A percentile compares a stretch with the other conserved stretches of the same genome.
These are phyloP conservation scores for Boletus pseudopeckii DNA, from an alignment of 768 basidiomycete species.

Conservation along the genomic window DNA sequence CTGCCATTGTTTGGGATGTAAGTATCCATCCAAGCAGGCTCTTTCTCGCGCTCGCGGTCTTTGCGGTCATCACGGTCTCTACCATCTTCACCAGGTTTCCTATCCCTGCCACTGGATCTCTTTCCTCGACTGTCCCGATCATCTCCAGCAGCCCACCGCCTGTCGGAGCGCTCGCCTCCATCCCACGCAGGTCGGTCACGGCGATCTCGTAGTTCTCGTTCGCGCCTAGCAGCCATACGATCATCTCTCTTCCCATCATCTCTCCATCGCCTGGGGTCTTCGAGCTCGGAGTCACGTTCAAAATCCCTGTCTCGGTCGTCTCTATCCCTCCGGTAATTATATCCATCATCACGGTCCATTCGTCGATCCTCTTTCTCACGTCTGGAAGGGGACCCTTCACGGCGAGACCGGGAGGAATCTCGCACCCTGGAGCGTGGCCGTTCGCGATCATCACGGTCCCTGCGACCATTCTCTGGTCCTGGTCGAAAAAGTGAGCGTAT, in stretches of 20 bases:
- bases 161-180: conserved; percentile 42
- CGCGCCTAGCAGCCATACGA: conserved; percentile 57
- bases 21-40: conserved; percentile 92
- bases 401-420: conserved; percentile 58
- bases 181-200: conserved; percentile 51
- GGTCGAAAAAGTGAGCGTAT: conserved; percentile 11
- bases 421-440: conserved; percentile 61
- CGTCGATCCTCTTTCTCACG: conserved; percentile 45
- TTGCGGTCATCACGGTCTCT: conserved; percentile 49
- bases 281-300: conserved; percentile 51
- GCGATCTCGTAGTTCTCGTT: conserved; percentile 40
- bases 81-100: conserved; percentile 45
- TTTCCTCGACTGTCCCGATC: conserved; percentile 68
- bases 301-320: conserved; percentile 41
- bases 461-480: conserved; percentile 55
- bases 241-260: conserved; percentile 83
- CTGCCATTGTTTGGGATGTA: conserved; percentile 63
- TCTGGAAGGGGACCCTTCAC: conserved; percentile 54
- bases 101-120: conserved; percentile 56
- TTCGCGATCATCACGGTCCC: conserved; percentile 61
- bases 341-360: conserved; percentile 32
- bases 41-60: conserved; percentile 68
- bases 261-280: conserved; percentile 74
- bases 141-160: conserved; percentile 58
- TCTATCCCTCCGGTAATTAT: conserved; percentile 25